Evolutionary conservation across 192 early-diverging fungal species (phyloP), one percentile per base, ranked within the genome.

Genomic region (Backusella mclennaniae): DNA sequence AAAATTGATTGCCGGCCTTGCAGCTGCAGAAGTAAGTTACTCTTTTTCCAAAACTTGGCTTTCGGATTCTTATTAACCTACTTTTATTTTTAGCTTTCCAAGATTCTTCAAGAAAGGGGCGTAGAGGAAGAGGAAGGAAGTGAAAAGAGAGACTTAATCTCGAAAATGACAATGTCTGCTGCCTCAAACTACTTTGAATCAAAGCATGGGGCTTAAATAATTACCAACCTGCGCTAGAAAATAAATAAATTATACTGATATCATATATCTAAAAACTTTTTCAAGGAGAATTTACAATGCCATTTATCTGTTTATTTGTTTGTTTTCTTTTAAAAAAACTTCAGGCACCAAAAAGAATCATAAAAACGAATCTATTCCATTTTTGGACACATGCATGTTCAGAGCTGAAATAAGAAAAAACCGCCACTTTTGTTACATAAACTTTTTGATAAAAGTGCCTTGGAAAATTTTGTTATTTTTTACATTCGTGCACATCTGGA

Each of bases 11-110:
- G 79, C 79, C 21, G 5, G 66, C 33, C 19, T 80, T 35, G 79
- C 79, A 41, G 75, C 74, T 67, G 75, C 75, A 19, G 77, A 78
- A 36, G 77, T 78, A 78, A 68, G 35, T 42, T n/a, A 2, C 46
- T 41, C 12, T 71, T 39, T 19, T 31, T 49, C 1, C 39, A 15
- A 29, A 29, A 63, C 23, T 31, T 73, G 44, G 19, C 15, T 6
- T 33, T 31, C 11, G 3, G 6, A 4, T 12, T 3, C 31, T 21
- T 21, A 33, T 33, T 36, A 4, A 35, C 33, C 12, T 4, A n/a
- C 11, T 38, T 59, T 73, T 59, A 17, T 66, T 42, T 29, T 53
- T 74, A 74, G 73, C 73, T 74, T 66, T 33, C 26, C n/a, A 74
- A 74, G 31, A 23, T 74, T 42, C 56, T 74, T 19, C 35, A 56